Evolutionary conservation across 176 grass and related monocot genomes (phyloP), one percentile per base, ranked within the genome.

Genomic region (Juncus effusus): DNA sequence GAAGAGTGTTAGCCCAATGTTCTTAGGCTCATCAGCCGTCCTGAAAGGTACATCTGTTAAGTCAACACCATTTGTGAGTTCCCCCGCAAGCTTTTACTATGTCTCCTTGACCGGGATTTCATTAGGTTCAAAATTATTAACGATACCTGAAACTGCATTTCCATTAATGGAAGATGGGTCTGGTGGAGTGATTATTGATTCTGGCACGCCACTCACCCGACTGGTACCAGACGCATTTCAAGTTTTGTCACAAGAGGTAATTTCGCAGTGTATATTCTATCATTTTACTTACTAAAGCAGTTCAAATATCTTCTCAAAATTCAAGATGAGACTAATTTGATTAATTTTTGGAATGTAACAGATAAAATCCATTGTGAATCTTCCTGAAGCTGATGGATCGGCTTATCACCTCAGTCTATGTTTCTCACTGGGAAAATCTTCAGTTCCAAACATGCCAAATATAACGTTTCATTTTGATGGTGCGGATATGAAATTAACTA

Each of bases 161-260:
- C 0, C 77, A 9, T 60, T 86, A 19, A 14, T 65, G 0, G 5
- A 74, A 19, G 64, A 79, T 61, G 88, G 77, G 69, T 60, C 75
- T 7, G 88, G 88, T 13, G 88, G 84, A 13, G 4, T 91, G 59
- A 84, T 87, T 72, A 81, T 91, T 49, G 88, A 90, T 68, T 90
- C 90, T 45, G 83, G 83, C 42, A 90, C 87, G 13, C 79, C 78
- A 0, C 41, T 82, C 65, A 90, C 86, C 15, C 16, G 3, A 10
- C 78, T 90, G 5, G 37, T 37, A 36, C 16, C 75, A 4, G 7
- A 63, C 7, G 82, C 85, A 0, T 89, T 78, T 74, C 55, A 59
- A 59, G 41, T 36, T 3, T 63, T 95, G 15, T 50, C 64, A 2
- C 54, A 62, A 4, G 80, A 70, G 0, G 59, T 90, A 5, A 1